phyloP scores from a whole-genome alignment of 2,329 filamentous ascomycete species.

The Microsporum canis region DNA sequence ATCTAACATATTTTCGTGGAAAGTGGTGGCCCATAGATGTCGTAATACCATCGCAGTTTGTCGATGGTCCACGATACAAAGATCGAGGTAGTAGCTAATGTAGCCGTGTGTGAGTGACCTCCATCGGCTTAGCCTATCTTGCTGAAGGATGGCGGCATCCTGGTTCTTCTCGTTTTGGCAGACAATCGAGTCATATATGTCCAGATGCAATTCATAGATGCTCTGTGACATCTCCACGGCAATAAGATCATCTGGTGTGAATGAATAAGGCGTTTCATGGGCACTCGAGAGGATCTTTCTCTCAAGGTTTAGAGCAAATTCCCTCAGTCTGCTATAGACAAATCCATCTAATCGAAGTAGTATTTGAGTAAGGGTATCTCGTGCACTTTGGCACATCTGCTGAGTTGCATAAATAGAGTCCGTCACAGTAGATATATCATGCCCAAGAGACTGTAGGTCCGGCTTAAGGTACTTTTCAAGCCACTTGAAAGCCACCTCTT shows the following conservation, averaged over 20 bases:
- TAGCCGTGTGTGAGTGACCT: constrained; percentile 45
- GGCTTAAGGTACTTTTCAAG: constrained; percentile 41
- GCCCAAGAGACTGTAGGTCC: constrained; percentile 17
- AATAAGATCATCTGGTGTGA: constrained; percentile 23
- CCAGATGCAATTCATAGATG: constrained; percentile 56
- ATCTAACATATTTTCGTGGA: constrained; percentile 47
- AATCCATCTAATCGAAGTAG: constrained; percentile 45
- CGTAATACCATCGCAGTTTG: constrained; percentile 43
- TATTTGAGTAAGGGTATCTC: constrained; percentile 43
- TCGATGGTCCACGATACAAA: constrained; percentile 20
- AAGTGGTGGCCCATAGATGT: constrained; percentile 56
- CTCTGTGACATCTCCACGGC: constrained; percentile 46
- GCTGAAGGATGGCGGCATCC: constrained; percentile 42
- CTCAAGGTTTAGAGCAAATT: constrained; percentile 24
- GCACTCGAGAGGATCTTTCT: constrained; percentile 19
- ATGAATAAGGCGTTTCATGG: constrained; percentile 18
- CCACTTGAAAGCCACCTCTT: constrained; percentile 45
- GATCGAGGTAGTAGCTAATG: constrained; percentile 34
- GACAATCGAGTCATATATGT: constrained; percentile 53
- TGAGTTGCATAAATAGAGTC: constrained; percentile 43
- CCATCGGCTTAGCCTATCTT: constrained; percentile 52
- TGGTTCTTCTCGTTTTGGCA: constrained; percentile 46
- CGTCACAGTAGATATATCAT: constrained; percentile 5
- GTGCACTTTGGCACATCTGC: constrained; percentile 45
- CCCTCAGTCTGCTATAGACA: constrained; percentile 32